These are phyloP conservation scores for Colletotrichum brevisporum DNA, from an alignment of 2,329 filamentous ascomycete species.

Conservation along the genomic window DNA sequence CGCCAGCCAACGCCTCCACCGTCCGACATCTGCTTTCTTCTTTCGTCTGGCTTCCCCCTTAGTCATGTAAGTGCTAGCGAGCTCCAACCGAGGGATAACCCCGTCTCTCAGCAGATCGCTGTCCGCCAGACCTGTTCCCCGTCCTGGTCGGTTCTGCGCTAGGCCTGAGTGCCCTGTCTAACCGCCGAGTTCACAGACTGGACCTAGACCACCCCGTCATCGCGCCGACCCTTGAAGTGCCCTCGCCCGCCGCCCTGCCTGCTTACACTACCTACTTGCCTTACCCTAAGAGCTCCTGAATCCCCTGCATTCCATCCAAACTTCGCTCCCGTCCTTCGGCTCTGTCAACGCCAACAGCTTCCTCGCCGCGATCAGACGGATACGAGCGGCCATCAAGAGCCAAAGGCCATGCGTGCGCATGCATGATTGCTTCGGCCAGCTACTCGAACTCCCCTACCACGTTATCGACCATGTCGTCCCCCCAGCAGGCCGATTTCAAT, in stretches of 20 bases:
- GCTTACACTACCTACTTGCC: background rate
- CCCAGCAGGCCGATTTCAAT: slow-evolving; percentile 14
- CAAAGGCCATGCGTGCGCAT: slow-evolving; percentile 32
- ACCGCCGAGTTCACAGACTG: slow-evolving; percentile 33
- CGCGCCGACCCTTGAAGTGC: slow-evolving; percentile 27
- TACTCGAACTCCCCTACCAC: background rate
- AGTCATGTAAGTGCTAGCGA: slow-evolving; percentile 34
- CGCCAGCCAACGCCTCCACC: background rate
- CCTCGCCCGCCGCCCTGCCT: slow-evolving; percentile 12
- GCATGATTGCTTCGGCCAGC: slow-evolving; percentile 21
- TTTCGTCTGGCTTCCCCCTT: slow-evolving; percentile 8
- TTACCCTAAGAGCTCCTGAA: slow-evolving; percentile 13
- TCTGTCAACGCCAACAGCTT: background rate
- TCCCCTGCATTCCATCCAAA: slow-evolving; percentile 30
- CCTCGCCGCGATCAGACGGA: slow-evolving; percentile 9
- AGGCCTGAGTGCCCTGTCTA: slow-evolving; percentile 35
- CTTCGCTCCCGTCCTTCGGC: background rate
- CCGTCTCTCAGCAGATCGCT: slow-evolving; percentile 28
- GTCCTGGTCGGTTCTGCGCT: slow-evolving; percentile 18
- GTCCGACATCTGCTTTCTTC: slow-evolving; percentile 18
- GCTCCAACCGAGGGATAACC: slow-evolving; percentile 25
- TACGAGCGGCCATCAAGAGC: background rate
- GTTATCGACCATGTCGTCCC: slow-evolving; percentile 26
- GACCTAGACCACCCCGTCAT: slow-evolving; percentile 16
- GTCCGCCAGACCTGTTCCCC: slow-evolving; percentile 28